These are phyloP conservation scores for Jatropha curcas DNA, from an alignment of 345 rosid species.

Conservation along the genomic window DNA sequence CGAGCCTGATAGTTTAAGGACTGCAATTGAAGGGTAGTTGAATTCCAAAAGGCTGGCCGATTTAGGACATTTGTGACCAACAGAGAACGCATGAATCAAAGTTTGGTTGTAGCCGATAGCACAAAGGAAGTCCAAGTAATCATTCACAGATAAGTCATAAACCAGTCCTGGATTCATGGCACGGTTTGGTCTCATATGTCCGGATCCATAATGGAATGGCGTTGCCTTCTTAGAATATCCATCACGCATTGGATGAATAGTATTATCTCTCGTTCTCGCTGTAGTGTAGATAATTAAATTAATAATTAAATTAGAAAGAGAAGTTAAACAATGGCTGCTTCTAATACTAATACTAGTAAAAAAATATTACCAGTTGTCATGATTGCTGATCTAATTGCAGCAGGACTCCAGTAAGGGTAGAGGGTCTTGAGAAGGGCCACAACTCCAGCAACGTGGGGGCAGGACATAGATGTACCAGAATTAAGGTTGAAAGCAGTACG, in stretches of 20 bases:
- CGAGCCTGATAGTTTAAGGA: conserved; percentile 30
- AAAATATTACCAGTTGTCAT: too few relatives aligned
- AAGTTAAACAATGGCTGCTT: too few relatives aligned
- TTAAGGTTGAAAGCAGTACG: neutral
- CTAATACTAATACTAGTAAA: too few relatives aligned
- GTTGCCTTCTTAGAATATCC: too few relatives aligned
- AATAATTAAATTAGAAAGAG: too few relatives aligned
- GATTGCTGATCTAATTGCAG: conserved; percentile 67
- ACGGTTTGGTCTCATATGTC: too few relatives aligned
- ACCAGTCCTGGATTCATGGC: too few relatives aligned
- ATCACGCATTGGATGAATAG: too few relatives aligned
- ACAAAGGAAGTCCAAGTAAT: conserved; percentile 71
- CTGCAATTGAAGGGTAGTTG: conserved; percentile 73
- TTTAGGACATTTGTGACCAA: conserved; percentile 41
- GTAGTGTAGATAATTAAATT: too few relatives aligned
- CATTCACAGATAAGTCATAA: conserved; percentile 49
- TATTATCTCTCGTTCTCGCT: too few relatives aligned
- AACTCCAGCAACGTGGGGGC: conserved; percentile 59
- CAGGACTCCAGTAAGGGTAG: conserved; percentile 51
- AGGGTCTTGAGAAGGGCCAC: conserved; percentile 49
- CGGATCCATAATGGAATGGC: too few relatives aligned
- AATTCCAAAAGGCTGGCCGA: conserved; percentile 45
- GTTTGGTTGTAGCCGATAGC: conserved; percentile 58
- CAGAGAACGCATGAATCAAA: conserved; percentile 31
- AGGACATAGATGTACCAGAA: conserved; percentile 65